phyloP scores from a whole-genome alignment of 2,329 filamentous ascomycete genomes.

The Exophiala alcalophila region DNA sequence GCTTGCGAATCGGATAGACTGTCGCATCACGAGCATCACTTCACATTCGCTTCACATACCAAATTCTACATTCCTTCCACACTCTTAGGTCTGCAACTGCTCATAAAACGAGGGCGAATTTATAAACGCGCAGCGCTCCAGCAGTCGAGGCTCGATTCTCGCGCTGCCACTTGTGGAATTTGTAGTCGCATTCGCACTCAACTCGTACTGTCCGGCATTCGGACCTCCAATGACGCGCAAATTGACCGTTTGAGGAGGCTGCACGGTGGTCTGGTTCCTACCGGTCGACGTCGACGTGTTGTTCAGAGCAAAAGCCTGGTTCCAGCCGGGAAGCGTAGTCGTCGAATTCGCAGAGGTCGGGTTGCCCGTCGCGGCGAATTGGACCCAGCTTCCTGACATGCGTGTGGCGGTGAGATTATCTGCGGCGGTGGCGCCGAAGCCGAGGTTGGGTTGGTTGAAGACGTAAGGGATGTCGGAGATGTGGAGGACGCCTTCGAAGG shows the following conservation, averaged over 20 bases:
- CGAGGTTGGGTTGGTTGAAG: conserved; percentile 16
- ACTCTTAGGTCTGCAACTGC: conserved; percentile 12
- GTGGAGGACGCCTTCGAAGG: conserved; percentile 17
- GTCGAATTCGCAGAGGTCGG: conserved; percentile 11
- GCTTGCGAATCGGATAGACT: too few species aligned
- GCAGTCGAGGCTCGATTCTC: conserved; percentile 9
- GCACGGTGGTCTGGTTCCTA: conserved; percentile 5
- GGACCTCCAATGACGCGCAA: conserved; percentile 15
- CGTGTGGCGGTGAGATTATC: conserved; percentile 9
- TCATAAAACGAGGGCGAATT: conserved; percentile 16
- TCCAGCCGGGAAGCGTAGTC: conserved; percentile 12
- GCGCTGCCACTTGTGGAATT: too few species aligned
- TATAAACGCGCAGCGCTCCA: conserved; percentile 15
- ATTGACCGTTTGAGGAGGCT: conserved; percentile 6
- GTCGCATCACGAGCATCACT: too few species aligned
- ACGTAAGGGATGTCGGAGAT: conserved; percentile 17
- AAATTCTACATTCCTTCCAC: too few species aligned
- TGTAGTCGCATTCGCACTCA: conserved; percentile 1
- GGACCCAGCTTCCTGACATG: conserved; percentile 19
- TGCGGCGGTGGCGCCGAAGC: conserved; percentile 16
- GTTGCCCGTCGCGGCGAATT: conserved; percentile 10
- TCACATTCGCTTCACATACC: too few species aligned
- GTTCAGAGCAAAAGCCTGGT: conserved; percentile 10
- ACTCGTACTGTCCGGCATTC: conserved; percentile 9
- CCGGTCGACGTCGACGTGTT: conserved; percentile 5